Conservation (phyloP, 768 basidiomycete species). For the Mycena belliarum region DNA sequence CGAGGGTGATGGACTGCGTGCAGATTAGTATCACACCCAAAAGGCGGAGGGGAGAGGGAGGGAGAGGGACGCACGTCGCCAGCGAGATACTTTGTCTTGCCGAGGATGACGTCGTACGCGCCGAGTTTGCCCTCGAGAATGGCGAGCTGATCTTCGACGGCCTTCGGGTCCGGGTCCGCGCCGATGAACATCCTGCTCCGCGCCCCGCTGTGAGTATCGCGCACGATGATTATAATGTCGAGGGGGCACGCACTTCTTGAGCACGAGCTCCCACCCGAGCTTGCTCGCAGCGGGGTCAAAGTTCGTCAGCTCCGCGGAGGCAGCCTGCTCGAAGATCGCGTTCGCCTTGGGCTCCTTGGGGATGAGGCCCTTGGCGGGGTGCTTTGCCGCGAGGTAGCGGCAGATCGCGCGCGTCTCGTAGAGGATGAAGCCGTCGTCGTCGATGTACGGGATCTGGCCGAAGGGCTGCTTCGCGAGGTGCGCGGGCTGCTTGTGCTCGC, state of each 20-base stretch:
- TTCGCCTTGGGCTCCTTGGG: neutral
- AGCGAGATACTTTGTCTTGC: conserved; percentile 57
- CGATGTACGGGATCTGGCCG: neutral
- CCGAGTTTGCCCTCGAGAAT: conserved; percentile 44
- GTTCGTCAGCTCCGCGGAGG: conserved; percentile 27
- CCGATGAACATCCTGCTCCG: conserved; percentile 15
- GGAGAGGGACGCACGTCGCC: conserved; percentile 48
- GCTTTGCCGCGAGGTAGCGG: conserved; percentile 27
- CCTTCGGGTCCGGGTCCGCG: conserved; percentile 23
- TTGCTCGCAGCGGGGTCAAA: conserved; percentile 51
- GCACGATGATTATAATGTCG: too few species aligned
- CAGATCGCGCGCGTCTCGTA: conserved; percentile 32
- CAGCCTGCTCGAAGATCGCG: conserved; percentile 8
- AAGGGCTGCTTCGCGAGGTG: neutral
- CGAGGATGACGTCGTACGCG: conserved; percentile 56
- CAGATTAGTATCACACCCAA: too few species aligned
- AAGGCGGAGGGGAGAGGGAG: too few species aligned
- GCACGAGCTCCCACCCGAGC: conserved; percentile 43
- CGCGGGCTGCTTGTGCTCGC: neutral
- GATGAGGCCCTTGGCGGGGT: conserved; percentile 19
- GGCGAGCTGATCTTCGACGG: conserved; percentile 26
- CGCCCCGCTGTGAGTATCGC: neutral
- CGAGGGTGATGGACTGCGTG: neutral
- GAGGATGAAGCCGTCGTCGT: conserved; percentile 30
- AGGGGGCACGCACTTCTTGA: conserved; percentile 42